Evolutionary conservation across 805 yeast genomes (phyloP).

Genomic region (Metschnikowia hibisci): DNA sequence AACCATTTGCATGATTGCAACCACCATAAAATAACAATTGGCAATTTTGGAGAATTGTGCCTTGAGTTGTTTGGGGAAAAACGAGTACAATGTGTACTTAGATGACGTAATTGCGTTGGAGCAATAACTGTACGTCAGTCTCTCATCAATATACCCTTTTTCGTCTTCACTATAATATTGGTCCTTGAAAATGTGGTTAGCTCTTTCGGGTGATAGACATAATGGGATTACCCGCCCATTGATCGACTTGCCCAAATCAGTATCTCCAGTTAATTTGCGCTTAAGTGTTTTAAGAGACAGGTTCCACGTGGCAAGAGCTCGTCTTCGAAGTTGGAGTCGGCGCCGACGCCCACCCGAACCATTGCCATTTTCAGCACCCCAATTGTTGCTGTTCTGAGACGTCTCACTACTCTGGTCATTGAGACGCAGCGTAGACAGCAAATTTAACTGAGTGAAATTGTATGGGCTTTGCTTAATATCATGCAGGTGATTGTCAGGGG

Average conservation of each 20-base stretch:
- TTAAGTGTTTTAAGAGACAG: not conserved
- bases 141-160: slow-evolving; percentile 58
- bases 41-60: slow-evolving; percentile 94
- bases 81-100: slow-evolving; percentile 73
- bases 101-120: slow-evolving; percentile 79
- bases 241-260: slow-evolving; percentile 18
- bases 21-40: slow-evolving; percentile 82
- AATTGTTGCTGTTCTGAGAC: slow-evolving; percentile 6
- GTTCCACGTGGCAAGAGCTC: slow-evolving; percentile 26
- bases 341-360: slow-evolving; percentile 7
- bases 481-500: not conserved
- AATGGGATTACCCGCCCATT: slow-evolving; percentile 79
- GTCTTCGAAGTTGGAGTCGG: slow-evolving; percentile 9
- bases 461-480: slow-evolving; percentile 1
- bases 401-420: slow-evolving; percentile 4
- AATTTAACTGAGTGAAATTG: slow-evolving; percentile 6
- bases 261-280: slow-evolving; percentile 8
- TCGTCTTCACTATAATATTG: slow-evolving; percentile 21
- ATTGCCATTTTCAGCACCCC: not conserved
- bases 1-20: slow-evolving; percentile 90
- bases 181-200: slow-evolving; percentile 28
- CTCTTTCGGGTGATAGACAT: slow-evolving; percentile 38
- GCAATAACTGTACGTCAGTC: slow-evolving; percentile 57
- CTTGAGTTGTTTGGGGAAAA: slow-evolving; percentile 80
- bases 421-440: slow-evolving; percentile 13